Evolutionary conservation across 495 filamentous ascomycete genomes (phyloP).

Genomic region (Copromyces sp.): DNA sequence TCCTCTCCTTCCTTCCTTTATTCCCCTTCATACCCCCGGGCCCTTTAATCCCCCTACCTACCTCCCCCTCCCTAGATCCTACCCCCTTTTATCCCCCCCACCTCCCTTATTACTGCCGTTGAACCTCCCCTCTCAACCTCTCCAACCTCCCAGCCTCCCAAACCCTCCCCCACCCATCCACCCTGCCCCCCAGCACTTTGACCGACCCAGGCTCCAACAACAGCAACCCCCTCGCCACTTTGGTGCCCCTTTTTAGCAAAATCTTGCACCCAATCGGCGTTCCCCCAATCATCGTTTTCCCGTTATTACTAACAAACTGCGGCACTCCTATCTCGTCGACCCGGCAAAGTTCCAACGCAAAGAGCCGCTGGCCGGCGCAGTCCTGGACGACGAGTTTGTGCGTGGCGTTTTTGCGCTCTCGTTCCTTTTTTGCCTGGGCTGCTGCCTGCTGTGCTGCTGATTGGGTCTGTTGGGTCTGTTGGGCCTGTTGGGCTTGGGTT

Average conservation of each 20-base stretch:
- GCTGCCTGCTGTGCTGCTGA: no score
- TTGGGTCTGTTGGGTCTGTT: no score
- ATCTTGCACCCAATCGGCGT: slow-evolving; percentile 75
- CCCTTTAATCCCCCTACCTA: not conserved
- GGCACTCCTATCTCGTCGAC: slow-evolving; percentile 58
- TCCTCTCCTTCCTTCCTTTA: not conserved
- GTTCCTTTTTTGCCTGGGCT: not conserved
- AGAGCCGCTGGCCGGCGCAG: slow-evolving; percentile 54
- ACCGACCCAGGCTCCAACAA: slow-evolving; percentile 58
- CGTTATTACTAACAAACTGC: slow-evolving; percentile 48
- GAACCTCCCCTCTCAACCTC: slow-evolving; percentile 52
- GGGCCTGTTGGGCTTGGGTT: no score
- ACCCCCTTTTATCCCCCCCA: not conserved
- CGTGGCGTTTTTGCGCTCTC: slow-evolving; percentile 39
- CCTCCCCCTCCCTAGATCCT: not conserved
- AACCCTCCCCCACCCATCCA: slow-evolving; percentile 64
- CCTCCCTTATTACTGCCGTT: slow-evolving; percentile 3
- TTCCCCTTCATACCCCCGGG: not conserved
- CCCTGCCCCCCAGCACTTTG: slow-evolving; percentile 71
- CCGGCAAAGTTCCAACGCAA: slow-evolving; percentile 60
- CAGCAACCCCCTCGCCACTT: slow-evolving; percentile 66
- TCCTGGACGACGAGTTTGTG: slow-evolving; percentile 82
- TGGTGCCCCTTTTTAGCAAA: slow-evolving; percentile 49
- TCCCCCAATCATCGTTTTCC: slow-evolving; percentile 50
- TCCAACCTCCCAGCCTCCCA: slow-evolving; percentile 70